phyloP scores from a whole-genome alignment of 2,329 filamentous ascomycete genomes.

The Xylaria sp. region DNA sequence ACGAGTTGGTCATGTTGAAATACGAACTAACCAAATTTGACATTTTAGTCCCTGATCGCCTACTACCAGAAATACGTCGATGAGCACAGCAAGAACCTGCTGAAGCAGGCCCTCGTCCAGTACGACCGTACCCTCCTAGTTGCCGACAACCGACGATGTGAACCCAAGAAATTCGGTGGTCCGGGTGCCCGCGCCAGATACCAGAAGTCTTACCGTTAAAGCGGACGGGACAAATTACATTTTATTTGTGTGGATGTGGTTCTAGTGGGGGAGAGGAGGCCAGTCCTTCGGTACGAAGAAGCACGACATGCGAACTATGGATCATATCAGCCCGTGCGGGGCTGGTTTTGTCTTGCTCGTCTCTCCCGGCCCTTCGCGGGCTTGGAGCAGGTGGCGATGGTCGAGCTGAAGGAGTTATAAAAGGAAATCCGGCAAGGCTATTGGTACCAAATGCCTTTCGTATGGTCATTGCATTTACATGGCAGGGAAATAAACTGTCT shows the following conservation, averaged over 20 bases:
- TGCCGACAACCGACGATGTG: constrained; percentile 98
- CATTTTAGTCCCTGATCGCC: constrained; percentile 73
- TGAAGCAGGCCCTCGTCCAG: constrained; percentile 95
- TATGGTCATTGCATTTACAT: constrained; percentile 62
- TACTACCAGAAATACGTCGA: constrained; percentile 99
- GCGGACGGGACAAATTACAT: constrained; percentile 26
- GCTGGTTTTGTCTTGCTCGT: constrained; percentile 39
- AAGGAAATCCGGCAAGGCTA: constrained; percentile 49
- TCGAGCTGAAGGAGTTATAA: constrained; percentile 52
- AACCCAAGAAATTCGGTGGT: constrained; percentile 99
- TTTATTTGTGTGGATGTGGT: constrained; percentile 41
- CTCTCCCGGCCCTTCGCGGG: constrained; percentile 42
- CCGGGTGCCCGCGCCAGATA: constrained; percentile 93
- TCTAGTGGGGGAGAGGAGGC: constrained; percentile 42
- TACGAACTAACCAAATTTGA: constrained; percentile 2
- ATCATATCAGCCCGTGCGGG: constrained; percentile 36
- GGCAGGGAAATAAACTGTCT: constrained; percentile 57
- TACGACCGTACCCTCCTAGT: constrained; percentile 98
- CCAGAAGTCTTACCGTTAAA: constrained; percentile 99
- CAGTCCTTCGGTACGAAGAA: constrained; percentile 51
- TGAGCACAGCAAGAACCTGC: constrained; percentile 99
- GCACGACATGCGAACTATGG: constrained; percentile 41
- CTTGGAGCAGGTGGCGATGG: constrained; percentile 46
- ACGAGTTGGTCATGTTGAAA: neutral
- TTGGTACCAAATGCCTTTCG: constrained; percentile 50